phyloP scores from a whole-genome alignment of 169 alveolate genomes.

The Fabrea salina region DNA sequence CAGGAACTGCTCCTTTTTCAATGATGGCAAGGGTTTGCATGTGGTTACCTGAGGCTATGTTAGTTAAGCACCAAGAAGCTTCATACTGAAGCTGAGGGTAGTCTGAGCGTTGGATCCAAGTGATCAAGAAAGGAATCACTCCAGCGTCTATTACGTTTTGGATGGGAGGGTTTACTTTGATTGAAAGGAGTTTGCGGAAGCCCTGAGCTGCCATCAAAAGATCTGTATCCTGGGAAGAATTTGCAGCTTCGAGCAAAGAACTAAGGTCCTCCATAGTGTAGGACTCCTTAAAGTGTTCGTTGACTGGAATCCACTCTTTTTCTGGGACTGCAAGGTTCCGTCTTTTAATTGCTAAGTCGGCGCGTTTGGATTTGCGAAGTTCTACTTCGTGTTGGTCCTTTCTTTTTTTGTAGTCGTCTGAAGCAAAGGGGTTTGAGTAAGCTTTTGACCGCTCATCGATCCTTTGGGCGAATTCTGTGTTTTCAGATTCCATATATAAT shows the following conservation, averaged over 20 bases:
- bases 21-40: conserved; percentile 89
- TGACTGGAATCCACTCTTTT: conserved; percentile 5
- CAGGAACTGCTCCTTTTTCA: conserved; percentile 62
- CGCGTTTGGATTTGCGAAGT: not conserved
- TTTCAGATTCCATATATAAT: too few relatives aligned
- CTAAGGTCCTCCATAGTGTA: not conserved
- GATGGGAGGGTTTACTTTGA: conserved; percentile 93
- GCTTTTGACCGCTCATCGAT: too few relatives aligned
- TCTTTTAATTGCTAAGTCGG: not conserved
- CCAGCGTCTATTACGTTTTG: conserved; percentile 93
- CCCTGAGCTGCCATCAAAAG: conserved; percentile 72
- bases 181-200: conserved; percentile 89
- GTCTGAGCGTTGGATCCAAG: conserved; percentile 77
- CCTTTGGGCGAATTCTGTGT: too few relatives aligned
- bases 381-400: not conserved
- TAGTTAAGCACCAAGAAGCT: conserved; percentile 96
- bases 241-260: not conserved
- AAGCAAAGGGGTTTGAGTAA: too few relatives aligned
- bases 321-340: not conserved
- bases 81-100: conserved; percentile 96
- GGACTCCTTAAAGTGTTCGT: not conserved
- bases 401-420: too few relatives aligned
- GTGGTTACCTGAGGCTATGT: conserved; percentile 93
- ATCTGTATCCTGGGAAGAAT: not conserved
- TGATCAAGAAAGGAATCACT: conserved; percentile 93